Base-by-base conservation (phyloP, 1,139 yeast species). In the Scheffersomyces insectosa region DNA sequence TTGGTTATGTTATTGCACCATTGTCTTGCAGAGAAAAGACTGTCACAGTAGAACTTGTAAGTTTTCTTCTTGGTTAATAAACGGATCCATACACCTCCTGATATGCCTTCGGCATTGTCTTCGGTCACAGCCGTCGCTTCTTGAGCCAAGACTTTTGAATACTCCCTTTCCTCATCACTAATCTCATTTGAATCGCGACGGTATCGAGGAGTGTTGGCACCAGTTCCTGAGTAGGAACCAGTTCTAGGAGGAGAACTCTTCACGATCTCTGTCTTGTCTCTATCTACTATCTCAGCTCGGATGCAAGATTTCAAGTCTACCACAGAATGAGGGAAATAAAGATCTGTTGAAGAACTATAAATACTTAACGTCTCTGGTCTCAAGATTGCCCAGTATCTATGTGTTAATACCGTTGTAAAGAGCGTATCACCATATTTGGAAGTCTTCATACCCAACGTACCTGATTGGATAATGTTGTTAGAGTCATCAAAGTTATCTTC, bases 1-100 rank as follows among this genome's bases (percentile, higher is more conserved):
- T 87, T 88, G 49, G 88, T 87, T 39, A 91, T 65, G 13, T 79
- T 70, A 46, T 83, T 83, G 39, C 82, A 85, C 98, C 98, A 91
- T 34, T 82, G 79, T 44, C 86, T 74, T 0, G 97, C 97, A 5
- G 84, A 71, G 48, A 75, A 80, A 15, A 79, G 66, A 34, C 85
- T 83, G 55, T 90, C 97, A 1, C 96, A 86, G 48, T 77, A 77
- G 54, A 91, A 85, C 37, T 73, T 72, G 59, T 85, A 85, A 0
- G 80, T 75, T 49, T 81, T 80, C 35, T 75, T 72, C 41, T 77
- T 81, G 1, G 93, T 82, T 2, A 76, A 63, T 28, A 85, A 62
- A 42, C 72, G 72, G 49, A 85, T 75, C 82, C 84, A 80, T 2
- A 70, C 75, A 0, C 73, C 68, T 23, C 58, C 46, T 51, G 55